Base-by-base conservation (phyloP, 2,329 filamentous ascomycete species). In the Venturiaceae sp. region DNA sequence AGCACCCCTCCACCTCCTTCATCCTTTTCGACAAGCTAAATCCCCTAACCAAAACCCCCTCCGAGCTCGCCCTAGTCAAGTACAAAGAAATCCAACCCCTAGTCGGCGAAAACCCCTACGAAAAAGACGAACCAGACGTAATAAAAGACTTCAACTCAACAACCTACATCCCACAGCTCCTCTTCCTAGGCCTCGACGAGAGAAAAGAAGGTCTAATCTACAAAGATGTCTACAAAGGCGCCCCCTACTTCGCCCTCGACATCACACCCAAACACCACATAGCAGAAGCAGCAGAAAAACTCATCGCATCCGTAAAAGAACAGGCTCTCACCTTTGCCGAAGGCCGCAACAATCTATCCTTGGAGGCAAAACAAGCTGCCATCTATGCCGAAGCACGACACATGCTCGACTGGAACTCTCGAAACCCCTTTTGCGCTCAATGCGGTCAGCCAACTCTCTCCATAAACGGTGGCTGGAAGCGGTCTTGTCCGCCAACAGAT, bases 371-470 rank as follows among this genome's bases (percentile, higher is more conserved):
- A 63, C 80, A 85, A 94, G 94, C 92, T 60, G 90, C 92, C 54
- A 88, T 96, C 50, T 96, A 91, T 65, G 92, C 90, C 14, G 90
- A 96, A 72, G 89, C 91, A 7, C 85, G 92, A 58, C 88, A 91
- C 50, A 79, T 96, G 28, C 78, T 95, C 36, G 94, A 97, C 75
- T 99, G 94, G 94, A 97, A 99, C 74, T 80, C 80, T 28, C 87
- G 92, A 55, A 96, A 95, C 73, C 88, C 87, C 32, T 99, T 90
- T 78, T 99, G 94, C 72, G 91, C 85, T 33, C 86, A 87, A 58
- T 99, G 94, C 72, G 92, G 94, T 34, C 82, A 88, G 67, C 84
- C 82, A 26, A 97, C 91, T 0, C 76, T 96, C 61, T 87, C 86
- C 19, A 78, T 89, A 28, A 86, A 92, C 66, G 87, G 84, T 4